Evolutionary conservation across 2,329 filamentous ascomycete species (phyloP).

Genomic region (Domatiomyces globalis): DNA sequence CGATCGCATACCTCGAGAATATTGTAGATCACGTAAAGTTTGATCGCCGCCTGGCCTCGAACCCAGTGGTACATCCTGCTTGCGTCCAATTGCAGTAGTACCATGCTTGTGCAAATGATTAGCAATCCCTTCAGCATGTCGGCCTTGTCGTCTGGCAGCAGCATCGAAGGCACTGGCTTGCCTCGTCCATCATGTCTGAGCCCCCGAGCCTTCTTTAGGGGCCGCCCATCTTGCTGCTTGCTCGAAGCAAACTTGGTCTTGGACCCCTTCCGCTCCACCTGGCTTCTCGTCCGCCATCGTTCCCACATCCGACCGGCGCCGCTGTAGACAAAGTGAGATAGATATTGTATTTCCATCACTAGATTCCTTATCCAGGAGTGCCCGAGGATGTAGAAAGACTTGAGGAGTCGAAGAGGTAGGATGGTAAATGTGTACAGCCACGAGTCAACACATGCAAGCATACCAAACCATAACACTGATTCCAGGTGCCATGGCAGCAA

Average conservation of each 20-base stretch:
- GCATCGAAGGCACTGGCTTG: slow-evolving; percentile 69
- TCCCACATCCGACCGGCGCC: slow-evolving; percentile 69
- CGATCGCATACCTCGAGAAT: slow-evolving; percentile 83
- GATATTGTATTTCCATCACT: slow-evolving; percentile 55
- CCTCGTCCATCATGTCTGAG: slow-evolving; percentile 49
- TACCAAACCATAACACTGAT: slow-evolving; percentile 71
- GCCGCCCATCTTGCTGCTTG: not conserved
- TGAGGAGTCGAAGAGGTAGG: slow-evolving; percentile 71
- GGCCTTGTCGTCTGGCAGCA: slow-evolving; percentile 84
- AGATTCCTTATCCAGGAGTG: slow-evolving; percentile 66
- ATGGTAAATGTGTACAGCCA: slow-evolving; percentile 98
- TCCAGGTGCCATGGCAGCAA: slow-evolving; percentile 71
- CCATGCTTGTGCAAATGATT: slow-evolving; percentile 70
- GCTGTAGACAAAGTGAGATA: slow-evolving; percentile 63
- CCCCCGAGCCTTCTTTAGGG: slow-evolving; percentile 18
- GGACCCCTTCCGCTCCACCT: slow-evolving; percentile 29
- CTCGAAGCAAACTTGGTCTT: slow-evolving; percentile 1
- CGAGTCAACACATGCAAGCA: slow-evolving; percentile 79
- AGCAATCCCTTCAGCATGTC: slow-evolving; percentile 83
- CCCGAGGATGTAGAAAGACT: slow-evolving; percentile 61
- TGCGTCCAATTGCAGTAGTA: slow-evolving; percentile 82
- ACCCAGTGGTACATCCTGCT: slow-evolving; percentile 98
- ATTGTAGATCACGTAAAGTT: slow-evolving; percentile 98
- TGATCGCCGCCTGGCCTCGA: slow-evolving; percentile 88
- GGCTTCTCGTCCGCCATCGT: slow-evolving; percentile 20